A percentile compares a stretch with the other conserved stretches of the same genome.
phyloP scores from a whole-genome alignment of 139 green algal species.

The Coelastrella sp. region DNA sequence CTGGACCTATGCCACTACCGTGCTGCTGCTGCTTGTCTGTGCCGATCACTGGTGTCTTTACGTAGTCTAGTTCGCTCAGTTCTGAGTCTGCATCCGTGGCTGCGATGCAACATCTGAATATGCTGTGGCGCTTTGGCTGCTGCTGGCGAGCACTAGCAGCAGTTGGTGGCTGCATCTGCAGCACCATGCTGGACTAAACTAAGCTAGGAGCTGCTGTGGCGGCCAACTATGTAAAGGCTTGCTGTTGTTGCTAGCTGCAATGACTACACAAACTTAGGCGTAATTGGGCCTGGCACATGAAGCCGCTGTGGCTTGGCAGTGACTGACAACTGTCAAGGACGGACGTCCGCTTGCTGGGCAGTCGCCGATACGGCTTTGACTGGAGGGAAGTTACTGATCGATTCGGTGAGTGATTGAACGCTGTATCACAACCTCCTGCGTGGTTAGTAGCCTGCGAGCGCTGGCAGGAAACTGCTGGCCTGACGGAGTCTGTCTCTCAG shows the following conservation, averaged over 20 bases:
- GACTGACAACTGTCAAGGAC: too few species aligned
- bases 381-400: too few species aligned
- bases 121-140: not conserved
- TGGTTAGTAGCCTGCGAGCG: not conserved
- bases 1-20: not conserved
- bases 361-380: too few species aligned
- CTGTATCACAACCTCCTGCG: not conserved
- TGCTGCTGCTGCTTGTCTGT: not conserved
- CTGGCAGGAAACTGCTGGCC: not conserved
- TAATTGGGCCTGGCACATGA: too few species aligned
- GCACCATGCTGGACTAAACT: not conserved
- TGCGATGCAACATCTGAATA: not conserved
- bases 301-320: too few species aligned
- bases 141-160: not conserved
- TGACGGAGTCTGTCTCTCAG: not conserved
- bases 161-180: not conserved
- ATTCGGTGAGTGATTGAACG: too few species aligned
- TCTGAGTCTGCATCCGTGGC: not conserved
- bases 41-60: not conserved
- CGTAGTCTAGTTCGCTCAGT: not conserved
- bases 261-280: too few species aligned
- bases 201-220: not conserved
- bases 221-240: not conserved
- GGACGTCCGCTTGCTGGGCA: too few species aligned
- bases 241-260: too few species aligned